Percentiles rank a stretch among this genome's conserved stretches.
Evolutionary conservation across 2,329 filamentous ascomycete genomes (phyloP).

Genomic region (Ascochyta pisi): DNA sequence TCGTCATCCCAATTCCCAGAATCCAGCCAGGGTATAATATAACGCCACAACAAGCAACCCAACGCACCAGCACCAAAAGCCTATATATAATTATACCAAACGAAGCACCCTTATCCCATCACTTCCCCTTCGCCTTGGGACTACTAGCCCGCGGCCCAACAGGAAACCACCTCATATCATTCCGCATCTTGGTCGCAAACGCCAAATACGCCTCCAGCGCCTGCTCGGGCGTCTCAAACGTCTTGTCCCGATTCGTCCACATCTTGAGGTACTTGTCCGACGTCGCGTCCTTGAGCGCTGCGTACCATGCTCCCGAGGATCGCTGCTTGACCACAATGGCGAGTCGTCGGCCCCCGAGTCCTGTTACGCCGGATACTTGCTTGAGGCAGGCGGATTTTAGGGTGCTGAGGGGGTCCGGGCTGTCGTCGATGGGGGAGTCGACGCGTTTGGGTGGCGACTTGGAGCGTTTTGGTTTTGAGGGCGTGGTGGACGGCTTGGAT

Average conservation of each 20-base stretch:
- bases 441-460: slow-evolving; percentile 10
- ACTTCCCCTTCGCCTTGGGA: slow-evolving; percentile 9
- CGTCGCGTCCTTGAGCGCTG: slow-evolving; percentile 33
- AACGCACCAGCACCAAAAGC: no score
- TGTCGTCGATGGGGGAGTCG: slow-evolving; percentile 12
- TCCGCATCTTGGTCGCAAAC: slow-evolving; percentile 35
- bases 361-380: slow-evolving; percentile 28
- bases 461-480: slow-evolving; percentile 8
- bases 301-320: slow-evolving; percentile 34
- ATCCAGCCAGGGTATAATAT: slow-evolving; percentile 18
- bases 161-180: slow-evolving; percentile 32
- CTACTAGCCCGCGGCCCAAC: slow-evolving; percentile 17
- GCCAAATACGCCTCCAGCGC: slow-evolving; percentile 35
- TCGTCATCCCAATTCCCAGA: not conserved
- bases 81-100: no score
- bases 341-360: slow-evolving; percentile 31
- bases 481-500: not conserved
- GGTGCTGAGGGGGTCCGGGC: not conserved
- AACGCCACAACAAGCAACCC: not conserved
- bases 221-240: slow-evolving; percentile 28
- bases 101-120: not conserved
- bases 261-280: slow-evolving; percentile 40
- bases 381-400: slow-evolving; percentile 15
- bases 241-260: slow-evolving; percentile 40
- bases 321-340: slow-evolving; percentile 30